phyloP scores from a whole-genome alignment of 2,329 filamentous ascomycete genomes.

The Seiridium unicorne region DNA sequence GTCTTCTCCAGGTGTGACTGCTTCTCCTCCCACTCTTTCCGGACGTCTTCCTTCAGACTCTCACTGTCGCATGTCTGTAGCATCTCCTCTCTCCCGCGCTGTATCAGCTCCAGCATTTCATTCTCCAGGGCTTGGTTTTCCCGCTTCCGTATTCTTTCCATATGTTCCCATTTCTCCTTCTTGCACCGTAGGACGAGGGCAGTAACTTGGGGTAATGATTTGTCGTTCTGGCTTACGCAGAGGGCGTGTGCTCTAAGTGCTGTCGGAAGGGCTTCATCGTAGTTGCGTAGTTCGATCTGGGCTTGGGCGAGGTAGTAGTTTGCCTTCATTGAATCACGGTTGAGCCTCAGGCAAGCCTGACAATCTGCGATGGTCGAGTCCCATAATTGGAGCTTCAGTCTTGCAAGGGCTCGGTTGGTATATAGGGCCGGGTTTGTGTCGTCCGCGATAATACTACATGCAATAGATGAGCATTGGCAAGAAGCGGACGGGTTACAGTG shows the following conservation, averaged over 20 bases:
- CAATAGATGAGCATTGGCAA: neutral
- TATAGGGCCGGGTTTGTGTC: slow-evolving; percentile 61
- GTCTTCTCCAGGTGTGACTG: slow-evolving; percentile 40
- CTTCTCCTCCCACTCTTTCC: slow-evolving; percentile 46
- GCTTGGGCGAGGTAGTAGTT: slow-evolving; percentile 82
- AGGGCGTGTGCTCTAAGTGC: slow-evolving; percentile 72
- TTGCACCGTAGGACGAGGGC: slow-evolving; percentile 75
- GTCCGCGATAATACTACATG: neutral
- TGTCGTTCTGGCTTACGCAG: slow-evolving; percentile 62
- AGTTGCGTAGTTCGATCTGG: slow-evolving; percentile 70
- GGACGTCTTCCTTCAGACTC: slow-evolving; percentile 45
- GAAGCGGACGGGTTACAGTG: neutral
- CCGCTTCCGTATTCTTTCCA: slow-evolving; percentile 61
- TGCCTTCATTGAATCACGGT: slow-evolving; percentile 72
- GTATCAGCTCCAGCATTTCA: slow-evolving; percentile 55
- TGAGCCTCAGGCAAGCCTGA: slow-evolving; percentile 67
- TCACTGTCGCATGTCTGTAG: slow-evolving; percentile 21
- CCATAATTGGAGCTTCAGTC: slow-evolving; percentile 72
- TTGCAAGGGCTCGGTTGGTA: slow-evolving; percentile 84
- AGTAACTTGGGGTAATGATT: slow-evolving; percentile 69
- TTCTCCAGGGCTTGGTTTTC: slow-evolving; percentile 57
- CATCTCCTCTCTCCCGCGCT: slow-evolving; percentile 42
- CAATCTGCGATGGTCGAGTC: slow-evolving; percentile 77
- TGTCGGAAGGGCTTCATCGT: slow-evolving; percentile 68
- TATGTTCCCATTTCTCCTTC: slow-evolving; percentile 79